Conservation (phyloP, 148 eudicot genomes). For the Fagopyrum tataricum region DNA sequence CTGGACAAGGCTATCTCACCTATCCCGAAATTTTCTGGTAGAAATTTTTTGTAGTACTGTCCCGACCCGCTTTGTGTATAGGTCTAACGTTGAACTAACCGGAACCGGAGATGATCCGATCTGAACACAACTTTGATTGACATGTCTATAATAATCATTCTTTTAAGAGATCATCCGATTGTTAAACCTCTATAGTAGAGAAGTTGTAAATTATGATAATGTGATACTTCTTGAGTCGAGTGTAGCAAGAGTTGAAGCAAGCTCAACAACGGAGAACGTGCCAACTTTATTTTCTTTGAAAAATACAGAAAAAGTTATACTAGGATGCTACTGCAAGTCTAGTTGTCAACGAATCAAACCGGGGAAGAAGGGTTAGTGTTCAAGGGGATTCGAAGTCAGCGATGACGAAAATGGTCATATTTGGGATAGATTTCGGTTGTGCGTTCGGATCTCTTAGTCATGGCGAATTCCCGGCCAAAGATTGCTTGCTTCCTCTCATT, state of each 20-base stretch:
- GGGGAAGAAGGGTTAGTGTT: no score
- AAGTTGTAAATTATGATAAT: no score
- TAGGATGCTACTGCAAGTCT: neutral
- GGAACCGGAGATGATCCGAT: no score
- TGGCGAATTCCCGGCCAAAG: constrained; percentile 58
- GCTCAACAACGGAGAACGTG: neutral
- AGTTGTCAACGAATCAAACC: neutral
- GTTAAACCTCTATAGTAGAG: no score
- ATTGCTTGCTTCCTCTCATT: constrained; percentile 73
- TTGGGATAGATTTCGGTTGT: constrained; percentile 81
- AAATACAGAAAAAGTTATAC: neutral
- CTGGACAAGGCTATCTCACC: no score
- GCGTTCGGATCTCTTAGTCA: constrained; percentile 45
- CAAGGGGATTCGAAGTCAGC: neutral
- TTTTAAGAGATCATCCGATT: no score
- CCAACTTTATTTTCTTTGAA: neutral
- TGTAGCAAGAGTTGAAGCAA: neutral
- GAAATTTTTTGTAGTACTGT: no score
- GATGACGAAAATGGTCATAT: constrained; percentile 38
- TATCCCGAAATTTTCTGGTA: no score
- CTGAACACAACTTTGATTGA: no score
- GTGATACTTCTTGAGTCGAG: neutral
- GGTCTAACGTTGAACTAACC: no score
- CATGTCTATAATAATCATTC: no score
- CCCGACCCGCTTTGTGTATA: no score